Percentiles rank a stretch among this genome's conserved stretches.
These are phyloP conservation scores for Verticillium nonalfalfae DNA, from an alignment of 2,329 filamentous ascomycete species.

Conservation along the genomic window DNA sequence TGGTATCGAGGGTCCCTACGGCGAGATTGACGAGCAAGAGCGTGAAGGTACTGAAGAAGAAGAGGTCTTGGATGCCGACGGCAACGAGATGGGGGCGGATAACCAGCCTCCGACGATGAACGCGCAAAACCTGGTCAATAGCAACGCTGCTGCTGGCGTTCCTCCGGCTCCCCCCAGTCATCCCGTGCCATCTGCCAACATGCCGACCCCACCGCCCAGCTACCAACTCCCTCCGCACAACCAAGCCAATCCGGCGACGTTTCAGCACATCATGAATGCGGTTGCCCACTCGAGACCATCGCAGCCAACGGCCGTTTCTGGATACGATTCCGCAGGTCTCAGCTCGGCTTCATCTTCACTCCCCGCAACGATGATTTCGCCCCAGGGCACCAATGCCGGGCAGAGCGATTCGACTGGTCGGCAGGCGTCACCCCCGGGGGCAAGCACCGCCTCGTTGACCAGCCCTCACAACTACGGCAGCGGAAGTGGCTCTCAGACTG, in stretches of 20 bases:
- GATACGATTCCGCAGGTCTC: neutral
- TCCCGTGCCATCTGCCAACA: neutral
- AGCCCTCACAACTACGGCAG: neutral
- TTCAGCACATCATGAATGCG: neutral
- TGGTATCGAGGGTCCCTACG: constrained; percentile 9
- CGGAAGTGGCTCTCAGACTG: neutral
- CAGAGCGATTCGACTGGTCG: constrained; percentile 7
- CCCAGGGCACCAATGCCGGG: constrained; percentile 10
- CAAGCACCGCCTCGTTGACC: constrained; percentile 11
- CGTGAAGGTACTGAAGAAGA: constrained; percentile 35
- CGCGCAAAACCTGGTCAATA: constrained; percentile 11
- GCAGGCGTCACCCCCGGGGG: constrained; percentile 6
- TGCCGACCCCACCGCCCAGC: neutral
- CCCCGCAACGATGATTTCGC: constrained; percentile 8
- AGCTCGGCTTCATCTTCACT: neutral
- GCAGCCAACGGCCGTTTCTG: neutral
- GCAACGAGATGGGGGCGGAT: constrained; percentile 30
- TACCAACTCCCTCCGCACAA: neutral
- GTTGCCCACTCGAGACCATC: neutral
- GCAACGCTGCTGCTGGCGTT: neutral
- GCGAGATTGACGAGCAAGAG: constrained; percentile 29
- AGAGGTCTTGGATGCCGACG: constrained; percentile 36
- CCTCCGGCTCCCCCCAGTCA: neutral
- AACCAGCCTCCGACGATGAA: constrained; percentile 8
- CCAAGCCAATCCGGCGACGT: neutral